phyloP scores from a whole-genome alignment of 2,329 filamentous ascomycete species.

The Zasmidium cellare region DNA sequence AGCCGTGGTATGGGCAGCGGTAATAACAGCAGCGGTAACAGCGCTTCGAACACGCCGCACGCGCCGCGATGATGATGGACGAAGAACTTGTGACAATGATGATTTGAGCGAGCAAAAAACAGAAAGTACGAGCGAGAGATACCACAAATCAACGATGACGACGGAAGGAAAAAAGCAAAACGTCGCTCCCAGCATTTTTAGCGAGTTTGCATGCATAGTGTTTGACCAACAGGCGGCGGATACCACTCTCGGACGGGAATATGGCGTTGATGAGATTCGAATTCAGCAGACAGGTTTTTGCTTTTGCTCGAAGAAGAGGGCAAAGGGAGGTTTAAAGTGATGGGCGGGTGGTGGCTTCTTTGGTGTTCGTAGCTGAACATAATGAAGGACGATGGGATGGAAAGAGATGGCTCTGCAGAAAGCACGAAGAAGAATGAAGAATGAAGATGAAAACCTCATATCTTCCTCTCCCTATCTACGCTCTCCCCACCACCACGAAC shows the following conservation, averaged over 20 bases:
- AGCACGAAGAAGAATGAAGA: no score
- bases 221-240: not conserved
- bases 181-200: not conserved
- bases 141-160: not conserved
- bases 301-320: no score
- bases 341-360: not conserved
- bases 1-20: slow-evolving; percentile 12
- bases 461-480: not conserved
- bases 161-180: not conserved
- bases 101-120: not conserved
- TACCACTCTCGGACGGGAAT: not conserved
- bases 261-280: not conserved
- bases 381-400: not conserved
- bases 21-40: slow-evolving; percentile 11
- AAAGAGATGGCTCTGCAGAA: no score
- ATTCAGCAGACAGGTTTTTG: no score
- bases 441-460: no score
- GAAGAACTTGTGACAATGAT: no score
- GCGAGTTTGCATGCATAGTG: not conserved
- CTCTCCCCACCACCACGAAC: no score
- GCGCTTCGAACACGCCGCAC: slow-evolving; percentile 14
- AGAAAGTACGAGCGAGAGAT: not conserved
- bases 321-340: no score
- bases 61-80: not conserved
- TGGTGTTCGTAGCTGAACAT: not conserved